A percentile compares a stretch with the other conserved stretches of the same genome.
phyloP scores from a whole-genome alignment of 129 eudicot species.

The Glebionis coronaria region DNA sequence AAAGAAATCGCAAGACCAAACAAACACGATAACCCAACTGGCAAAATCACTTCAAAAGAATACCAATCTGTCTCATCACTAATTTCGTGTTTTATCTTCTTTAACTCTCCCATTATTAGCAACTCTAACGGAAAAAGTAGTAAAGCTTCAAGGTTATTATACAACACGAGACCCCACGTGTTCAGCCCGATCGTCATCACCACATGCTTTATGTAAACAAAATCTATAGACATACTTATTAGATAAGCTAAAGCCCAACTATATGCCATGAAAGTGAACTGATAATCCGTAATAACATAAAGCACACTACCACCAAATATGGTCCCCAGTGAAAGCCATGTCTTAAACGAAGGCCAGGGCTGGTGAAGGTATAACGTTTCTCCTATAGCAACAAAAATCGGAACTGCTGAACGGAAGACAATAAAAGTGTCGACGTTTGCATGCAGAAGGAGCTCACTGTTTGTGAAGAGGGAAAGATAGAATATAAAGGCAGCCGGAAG shows the following conservation, averaged over 20 bases:
- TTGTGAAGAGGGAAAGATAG: constrained; percentile 87
- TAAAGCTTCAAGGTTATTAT: constrained; percentile 95
- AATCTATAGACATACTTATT: constrained; percentile 95
- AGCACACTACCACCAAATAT: constrained; percentile 89
- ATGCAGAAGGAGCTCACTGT: constrained; percentile 97
- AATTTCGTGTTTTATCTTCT: too few relatives aligned
- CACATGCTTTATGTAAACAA: constrained; percentile 96
- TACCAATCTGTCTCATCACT: constrained; percentile 84
- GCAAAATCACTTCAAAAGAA: constrained; percentile 73
- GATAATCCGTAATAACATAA: constrained; percentile 89
- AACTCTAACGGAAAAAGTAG: constrained; percentile 85
- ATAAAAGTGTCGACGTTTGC: constrained; percentile 98
- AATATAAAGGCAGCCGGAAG: constrained; percentile 90
- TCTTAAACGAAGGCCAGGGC: constrained; percentile 89
- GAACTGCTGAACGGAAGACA: constrained; percentile 88
- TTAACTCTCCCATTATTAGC: too few relatives aligned
- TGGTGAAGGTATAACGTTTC: constrained; percentile 87
- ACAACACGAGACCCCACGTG: constrained; percentile 97
- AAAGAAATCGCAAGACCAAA: constrained; percentile 97
- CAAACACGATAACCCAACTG: constrained; percentile 85
- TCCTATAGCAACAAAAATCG: constrained; percentile 94
- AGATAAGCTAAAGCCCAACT: constrained; percentile 93
- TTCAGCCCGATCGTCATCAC: constrained; percentile 95
- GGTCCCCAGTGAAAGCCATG: constrained; percentile 83
- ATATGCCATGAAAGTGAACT: constrained; percentile 87